Evolutionary conservation across 129 eudicot species (phyloP).

Genomic region (Pittosporum tobira): DNA sequence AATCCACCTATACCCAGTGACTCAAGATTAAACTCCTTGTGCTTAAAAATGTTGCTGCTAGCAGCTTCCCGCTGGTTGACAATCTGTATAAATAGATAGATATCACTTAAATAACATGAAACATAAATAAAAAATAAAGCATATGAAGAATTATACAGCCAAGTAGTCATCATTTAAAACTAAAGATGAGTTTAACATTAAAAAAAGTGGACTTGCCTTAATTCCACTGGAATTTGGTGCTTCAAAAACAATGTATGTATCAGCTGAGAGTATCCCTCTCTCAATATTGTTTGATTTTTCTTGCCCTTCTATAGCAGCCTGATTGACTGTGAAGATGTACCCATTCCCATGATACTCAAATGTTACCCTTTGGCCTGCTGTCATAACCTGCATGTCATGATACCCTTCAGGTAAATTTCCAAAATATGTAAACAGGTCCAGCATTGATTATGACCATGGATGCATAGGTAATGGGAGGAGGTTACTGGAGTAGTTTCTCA

Average conservation of each 20-base stretch:
- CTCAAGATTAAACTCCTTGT: conserved; percentile 88
- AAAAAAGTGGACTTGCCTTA: conserved; percentile 33
- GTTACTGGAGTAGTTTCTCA: neutral
- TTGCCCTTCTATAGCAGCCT: conserved; percentile 66
- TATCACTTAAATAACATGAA: neutral
- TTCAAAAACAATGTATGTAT: conserved; percentile 82
- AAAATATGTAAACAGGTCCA: conserved; percentile 1
- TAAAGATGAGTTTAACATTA: neutral
- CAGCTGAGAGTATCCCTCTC: conserved; percentile 77
- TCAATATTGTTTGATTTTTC: conserved; percentile 49
- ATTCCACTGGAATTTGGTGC: conserved; percentile 79
- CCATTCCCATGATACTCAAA: conserved; percentile 75
- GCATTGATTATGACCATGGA: neutral
- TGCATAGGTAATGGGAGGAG: too few relatives aligned
- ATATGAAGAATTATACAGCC: conserved; percentile 2
- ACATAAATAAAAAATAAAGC: neutral
- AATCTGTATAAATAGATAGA: conserved; percentile 36
- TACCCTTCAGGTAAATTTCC: conserved; percentile 18
- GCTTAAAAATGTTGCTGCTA: conserved; percentile 83
- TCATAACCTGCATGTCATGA: conserved; percentile 62
- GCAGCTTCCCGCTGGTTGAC: conserved; percentile 91
- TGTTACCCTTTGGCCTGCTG: conserved; percentile 82
- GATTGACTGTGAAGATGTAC: conserved; percentile 67
- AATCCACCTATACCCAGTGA: conserved; percentile 91
- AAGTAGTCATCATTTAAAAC: neutral